Evolutionary conservation across 495 filamentous ascomycete species (phyloP), one percentile per base, ranked within the genome.

Genomic region (Podospora sp.): DNA sequence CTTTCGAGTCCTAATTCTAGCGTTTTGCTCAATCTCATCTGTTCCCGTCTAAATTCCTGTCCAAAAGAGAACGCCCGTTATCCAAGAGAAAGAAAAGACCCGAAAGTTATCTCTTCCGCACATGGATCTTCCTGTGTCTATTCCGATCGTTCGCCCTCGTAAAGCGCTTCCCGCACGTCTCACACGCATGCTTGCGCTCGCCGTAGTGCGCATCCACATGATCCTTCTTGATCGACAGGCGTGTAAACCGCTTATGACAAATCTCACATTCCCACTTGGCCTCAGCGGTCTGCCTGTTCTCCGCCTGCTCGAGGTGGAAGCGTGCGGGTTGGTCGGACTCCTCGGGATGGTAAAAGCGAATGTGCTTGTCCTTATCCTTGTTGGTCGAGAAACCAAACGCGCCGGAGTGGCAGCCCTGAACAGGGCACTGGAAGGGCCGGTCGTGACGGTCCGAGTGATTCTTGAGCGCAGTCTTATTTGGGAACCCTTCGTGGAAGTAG

Each of bases 181-280:
- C 77, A 73, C 83, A 85, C 11, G 79, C 77, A 69, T 80, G 83
- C 2, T 79, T 79, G 11, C 80, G 75, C 66, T 83, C 79, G 57
- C 80, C 81, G 35, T 78, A 82, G 73, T 85, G 82, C 21, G 79
- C 84, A 62, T 79, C 76, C 27, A 83, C 65, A 68, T 85, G 83
- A 0, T 77, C 81, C 33, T 80, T 77, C 21, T 78, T 76, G 65
- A 81, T 85, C 67, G 79, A 78, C 40, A 78, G 78, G 51, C 83
- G 77, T 6, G 82, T 83, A 75, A 85, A 85, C 51, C 73, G 73
- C 73, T 82, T 83, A 22, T 74, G 70, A 68, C 83, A 85, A 50
- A 80, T 68, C 25, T 55, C 75, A 73, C 83, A 85, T 40, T 75
- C 70, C 72, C 80, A 84, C 35, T 74, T 82, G 14, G 79, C 78